These are phyloP conservation scores for Saxophila tyrrhenica DNA, from an alignment of 495 filamentous ascomycete genomes.

Conservation along the genomic window DNA sequence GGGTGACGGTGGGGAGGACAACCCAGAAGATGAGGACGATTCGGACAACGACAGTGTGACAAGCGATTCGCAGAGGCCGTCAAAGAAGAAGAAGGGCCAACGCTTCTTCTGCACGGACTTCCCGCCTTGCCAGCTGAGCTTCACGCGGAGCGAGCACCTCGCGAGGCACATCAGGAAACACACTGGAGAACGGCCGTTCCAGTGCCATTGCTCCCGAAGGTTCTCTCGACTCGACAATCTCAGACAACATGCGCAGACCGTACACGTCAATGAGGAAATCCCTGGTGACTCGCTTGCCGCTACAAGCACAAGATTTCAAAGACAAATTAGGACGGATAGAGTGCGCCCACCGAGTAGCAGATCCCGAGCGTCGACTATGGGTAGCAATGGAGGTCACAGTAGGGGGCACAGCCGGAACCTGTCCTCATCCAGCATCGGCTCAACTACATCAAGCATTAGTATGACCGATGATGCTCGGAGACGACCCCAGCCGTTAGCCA, in stretches of 20 bases:
- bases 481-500: constrained; percentile 71
- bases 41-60: constrained; percentile 70
- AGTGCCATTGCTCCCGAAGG: constrained; percentile 87
- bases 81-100: constrained; percentile 94
- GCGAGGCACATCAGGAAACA: constrained; percentile 97
- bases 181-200: constrained; percentile 92
- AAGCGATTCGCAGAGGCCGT: constrained; percentile 51
- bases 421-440: constrained; percentile 74
- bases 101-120: constrained; percentile 97
- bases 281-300: constrained; percentile 87
- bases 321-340: constrained; percentile 80
- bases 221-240: constrained; percentile 97
- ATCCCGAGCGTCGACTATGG: constrained; percentile 60
- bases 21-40: constrained; percentile 59
- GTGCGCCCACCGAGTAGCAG: constrained; percentile 61
- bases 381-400: constrained; percentile 53
- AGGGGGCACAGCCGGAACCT: constrained; percentile 74
- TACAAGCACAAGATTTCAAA: constrained; percentile 83
- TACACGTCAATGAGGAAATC: constrained; percentile 96
- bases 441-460: constrained; percentile 60
- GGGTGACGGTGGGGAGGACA: constrained; percentile 65
- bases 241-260: constrained; percentile 92
- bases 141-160: constrained; percentile 91
- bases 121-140: constrained; percentile 87
- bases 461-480: constrained; percentile 49